Evolutionary conservation across 176 grass and related monocot genomes (phyloP).

Genomic region (Triticum monococcum): DNA sequence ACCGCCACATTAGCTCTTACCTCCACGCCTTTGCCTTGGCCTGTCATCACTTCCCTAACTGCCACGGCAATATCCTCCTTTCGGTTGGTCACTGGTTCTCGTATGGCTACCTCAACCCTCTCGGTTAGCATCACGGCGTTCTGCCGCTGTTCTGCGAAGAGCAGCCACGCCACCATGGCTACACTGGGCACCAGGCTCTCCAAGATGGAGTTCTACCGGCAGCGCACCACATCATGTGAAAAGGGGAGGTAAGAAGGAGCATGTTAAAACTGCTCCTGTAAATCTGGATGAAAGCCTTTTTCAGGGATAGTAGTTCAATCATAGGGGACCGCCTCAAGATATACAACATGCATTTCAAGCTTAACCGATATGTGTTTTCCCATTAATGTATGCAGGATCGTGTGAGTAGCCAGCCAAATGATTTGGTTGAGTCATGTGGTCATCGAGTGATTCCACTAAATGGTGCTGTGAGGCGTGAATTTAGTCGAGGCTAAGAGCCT

Average conservation of each 20-base stretch:
- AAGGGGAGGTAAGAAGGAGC: too few relatives aligned
- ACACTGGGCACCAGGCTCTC: slow-evolving; percentile 11
- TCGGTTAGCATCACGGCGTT: slow-evolving; percentile 46
- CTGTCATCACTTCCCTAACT: slow-evolving; percentile 44
- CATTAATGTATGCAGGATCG: not conserved
- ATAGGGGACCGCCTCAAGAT: too few relatives aligned
- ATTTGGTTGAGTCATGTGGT: not conserved
- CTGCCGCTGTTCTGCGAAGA: slow-evolving; percentile 49
- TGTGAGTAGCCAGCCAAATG: not conserved
- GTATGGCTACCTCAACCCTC: not conserved
- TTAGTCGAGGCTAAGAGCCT: too few relatives aligned
- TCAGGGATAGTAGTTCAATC: too few relatives aligned
- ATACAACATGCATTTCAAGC: too few relatives aligned
- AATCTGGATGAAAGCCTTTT: too few relatives aligned
- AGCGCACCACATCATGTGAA: slow-evolving; percentile 24
- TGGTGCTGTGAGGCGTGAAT: too few relatives aligned
- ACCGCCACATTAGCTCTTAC: slow-evolving; percentile 35
- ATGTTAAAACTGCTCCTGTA: too few relatives aligned
- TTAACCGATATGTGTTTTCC: too few relatives aligned
- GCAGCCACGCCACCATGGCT: slow-evolving; percentile 64
- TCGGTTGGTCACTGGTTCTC: not conserved
- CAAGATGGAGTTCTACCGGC: too few relatives aligned
- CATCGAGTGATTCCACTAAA: too few relatives aligned
- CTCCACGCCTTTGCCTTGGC: not conserved
- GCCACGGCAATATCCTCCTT: slow-evolving; percentile 26